phyloP scores from a whole-genome alignment of 768 basidiomycete species.

The Pleurotus cornucopiae region DNA sequence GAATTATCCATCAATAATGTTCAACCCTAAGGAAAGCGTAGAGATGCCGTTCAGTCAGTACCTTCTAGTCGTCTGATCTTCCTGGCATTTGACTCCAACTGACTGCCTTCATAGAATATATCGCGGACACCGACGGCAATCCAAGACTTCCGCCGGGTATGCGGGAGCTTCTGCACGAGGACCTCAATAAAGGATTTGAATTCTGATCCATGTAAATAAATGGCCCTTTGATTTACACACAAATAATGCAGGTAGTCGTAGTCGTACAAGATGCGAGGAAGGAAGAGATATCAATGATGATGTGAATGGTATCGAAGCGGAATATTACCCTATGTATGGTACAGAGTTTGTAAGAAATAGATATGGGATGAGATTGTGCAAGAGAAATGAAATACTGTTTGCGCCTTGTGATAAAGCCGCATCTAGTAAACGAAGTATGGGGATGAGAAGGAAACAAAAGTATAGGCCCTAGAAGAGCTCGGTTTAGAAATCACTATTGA shows the following conservation, averaged over 20 bases:
- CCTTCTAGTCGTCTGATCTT: not conserved
- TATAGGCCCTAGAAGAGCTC: not conserved
- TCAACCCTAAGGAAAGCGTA: slow-evolving; percentile 85
- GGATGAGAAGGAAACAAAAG: slow-evolving; percentile 4
- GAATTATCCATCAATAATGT: slow-evolving; percentile 88
- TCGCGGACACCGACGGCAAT: slow-evolving; percentile 39
- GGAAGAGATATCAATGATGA: not conserved
- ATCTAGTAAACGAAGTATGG: too few relatives aligned
- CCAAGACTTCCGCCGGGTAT: slow-evolving; percentile 88
- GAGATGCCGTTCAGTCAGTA: slow-evolving; percentile 96
- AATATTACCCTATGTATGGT: slow-evolving; percentile 4
- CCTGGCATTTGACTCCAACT: not conserved
- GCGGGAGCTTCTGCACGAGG: slow-evolving; percentile 78
- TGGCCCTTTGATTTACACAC: not conserved
- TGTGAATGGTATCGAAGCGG: not conserved
- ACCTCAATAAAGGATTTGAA: slow-evolving; percentile 85
- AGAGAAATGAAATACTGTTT: not conserved
- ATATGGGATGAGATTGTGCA: not conserved
- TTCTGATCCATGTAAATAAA: slow-evolving; percentile 36
- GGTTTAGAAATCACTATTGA: not conserved
- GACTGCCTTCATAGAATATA: slow-evolving; percentile 39
- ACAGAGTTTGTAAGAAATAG: slow-evolving; percentile 2
- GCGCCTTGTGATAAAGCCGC: too few relatives aligned
- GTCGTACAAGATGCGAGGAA: too few relatives aligned
- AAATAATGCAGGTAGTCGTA: too few relatives aligned